Evolutionary conservation across 108 stramenopile genomes (phyloP), one percentile per base, ranked within the genome.

Genomic region (Fragilariopsis cylindrus): DNA sequence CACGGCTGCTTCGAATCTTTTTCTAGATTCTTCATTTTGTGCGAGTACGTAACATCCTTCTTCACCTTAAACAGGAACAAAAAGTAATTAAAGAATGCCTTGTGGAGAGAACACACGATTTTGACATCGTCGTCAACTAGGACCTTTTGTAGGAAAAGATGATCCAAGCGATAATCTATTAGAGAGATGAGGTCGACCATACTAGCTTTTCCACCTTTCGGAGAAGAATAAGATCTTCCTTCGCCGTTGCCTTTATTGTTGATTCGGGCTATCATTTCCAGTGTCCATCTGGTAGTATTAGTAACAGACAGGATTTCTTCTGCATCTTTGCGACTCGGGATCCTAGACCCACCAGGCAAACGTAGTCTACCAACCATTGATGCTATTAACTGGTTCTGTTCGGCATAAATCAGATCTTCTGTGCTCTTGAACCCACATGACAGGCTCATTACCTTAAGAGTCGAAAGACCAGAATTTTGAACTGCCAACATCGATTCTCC

Each of bases 331-430:
- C 15, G 19, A 11, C 1, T 8, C 39, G 76, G 49, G 4, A 16
- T 60, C 9, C 4, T 60, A 39, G 50, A 42, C 2, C 69, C 76
- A 5, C 76, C 76, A 16, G 69, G 69, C 41, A 70, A 39, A 8
- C 76, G 76, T 50, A 76, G 21, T 5, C 69, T 48, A 44, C 76
- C 57, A 3, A 70, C 39, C 69, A 76, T 63, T 5, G 47, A 48
- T 42, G 69, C 60, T 30, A 76, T 15, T 9, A 76, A 47, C 12
- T 58, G 74, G 39, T 65, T 64, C 19, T 55, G 43, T 68, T 75
- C 66, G n/a, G 43, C 12, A 5, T 54, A 4, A 7, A 70, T 48
- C 13, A 76, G 69, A 42, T 63, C 43, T 21, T 57, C 60, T 3
- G 39, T 63, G 62, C 16, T 63, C 11, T 45, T 42, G 0, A 63